Percentiles rank a stretch among this genome's conserved stretches.
Evolutionary conservation across 2,329 filamentous ascomycete genomes (phyloP).

Genomic region (Aspergillus novoparasiticus): DNA sequence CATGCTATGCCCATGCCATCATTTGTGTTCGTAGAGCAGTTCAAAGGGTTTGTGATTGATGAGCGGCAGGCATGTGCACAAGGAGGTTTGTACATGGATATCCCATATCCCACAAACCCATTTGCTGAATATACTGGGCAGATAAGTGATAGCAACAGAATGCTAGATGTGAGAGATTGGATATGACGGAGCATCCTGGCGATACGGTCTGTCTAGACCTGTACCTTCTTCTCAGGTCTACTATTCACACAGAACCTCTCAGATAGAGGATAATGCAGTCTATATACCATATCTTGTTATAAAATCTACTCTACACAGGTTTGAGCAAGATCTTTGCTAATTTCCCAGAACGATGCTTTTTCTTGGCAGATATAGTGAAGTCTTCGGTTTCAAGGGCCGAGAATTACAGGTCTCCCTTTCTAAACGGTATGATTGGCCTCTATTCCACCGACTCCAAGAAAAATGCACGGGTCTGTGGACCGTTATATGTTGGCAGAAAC

Average conservation of each 20-base stretch:
- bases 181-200: not conserved
- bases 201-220: not conserved
- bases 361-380: not conserved
- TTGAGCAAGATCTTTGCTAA: not conserved
- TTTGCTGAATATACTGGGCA: not conserved
- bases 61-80: constrained; percentile 4
- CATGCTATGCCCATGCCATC: not conserved
- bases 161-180: too few species aligned
- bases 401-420: not conserved
- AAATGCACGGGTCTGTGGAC: not conserved
- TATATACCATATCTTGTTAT: not conserved
- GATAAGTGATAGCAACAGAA: not conserved
- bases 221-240: too few species aligned
- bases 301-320: not conserved
- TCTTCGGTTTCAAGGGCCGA: not conserved
- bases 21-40: not conserved
- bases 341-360: not conserved
- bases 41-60: constrained; percentile 5
- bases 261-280: not conserved
- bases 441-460: too few species aligned
- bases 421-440: not conserved
- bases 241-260: not conserved
- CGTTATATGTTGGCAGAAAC: not conserved
- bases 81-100: constrained; percentile 2
- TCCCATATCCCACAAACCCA: constrained; percentile 5